Percentiles rank a stretch among this genome's conserved stretches.
phyloP scores from a whole-genome alignment of 768 basidiomycete species.

The Termitomyces sp. region DNA sequence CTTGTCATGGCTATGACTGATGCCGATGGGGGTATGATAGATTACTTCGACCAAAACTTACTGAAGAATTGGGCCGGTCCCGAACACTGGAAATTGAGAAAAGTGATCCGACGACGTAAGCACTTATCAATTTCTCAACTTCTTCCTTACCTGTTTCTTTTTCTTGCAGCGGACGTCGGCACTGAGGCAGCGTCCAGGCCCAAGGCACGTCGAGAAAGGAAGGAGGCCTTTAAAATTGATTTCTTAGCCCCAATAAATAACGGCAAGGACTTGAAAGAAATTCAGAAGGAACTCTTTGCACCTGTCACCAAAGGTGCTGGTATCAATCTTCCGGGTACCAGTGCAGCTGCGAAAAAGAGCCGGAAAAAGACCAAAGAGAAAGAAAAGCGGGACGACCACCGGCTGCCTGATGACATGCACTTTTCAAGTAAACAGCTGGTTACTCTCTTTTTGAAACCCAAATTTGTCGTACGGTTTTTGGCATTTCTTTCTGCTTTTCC shows the following conservation, averaged over 20 bases:
- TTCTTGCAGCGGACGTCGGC: slow-evolving; percentile 26
- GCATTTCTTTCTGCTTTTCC: not conserved
- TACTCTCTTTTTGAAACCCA: slow-evolving; percentile 92
- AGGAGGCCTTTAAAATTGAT: slow-evolving; percentile 80
- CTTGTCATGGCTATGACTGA: slow-evolving; percentile 82
- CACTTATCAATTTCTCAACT: slow-evolving; percentile 4
- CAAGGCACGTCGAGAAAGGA: slow-evolving; percentile 59
- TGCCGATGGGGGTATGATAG: slow-evolving; percentile 56
- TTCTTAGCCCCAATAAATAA: slow-evolving; percentile 56
- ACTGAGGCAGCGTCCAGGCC: slow-evolving; percentile 44
- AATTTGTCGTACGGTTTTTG: slow-evolving; percentile 72
- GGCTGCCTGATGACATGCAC: slow-evolving; percentile 95
- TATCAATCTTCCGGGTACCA: slow-evolving; percentile 62
- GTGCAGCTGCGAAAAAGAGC: slow-evolving; percentile 35
- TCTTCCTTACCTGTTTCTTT: not conserved
- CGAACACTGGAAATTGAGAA: slow-evolving; percentile 95
- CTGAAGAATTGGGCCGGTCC: slow-evolving; percentile 98
- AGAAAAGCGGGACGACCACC: slow-evolving; percentile 70
- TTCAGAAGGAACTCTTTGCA: slow-evolving; percentile 71
- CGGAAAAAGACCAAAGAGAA: slow-evolving; percentile 47
- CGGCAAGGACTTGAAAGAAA: slow-evolving; percentile 55
- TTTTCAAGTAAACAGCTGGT: slow-evolving; percentile 89
- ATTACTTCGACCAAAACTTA: slow-evolving; percentile 86
- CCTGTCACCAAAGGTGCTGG: slow-evolving; percentile 66
- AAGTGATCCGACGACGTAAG: slow-evolving; percentile 74